Conservation (phyloP, 2,329 filamentous ascomycete genomes). For the Didymella segeticola region DNA sequence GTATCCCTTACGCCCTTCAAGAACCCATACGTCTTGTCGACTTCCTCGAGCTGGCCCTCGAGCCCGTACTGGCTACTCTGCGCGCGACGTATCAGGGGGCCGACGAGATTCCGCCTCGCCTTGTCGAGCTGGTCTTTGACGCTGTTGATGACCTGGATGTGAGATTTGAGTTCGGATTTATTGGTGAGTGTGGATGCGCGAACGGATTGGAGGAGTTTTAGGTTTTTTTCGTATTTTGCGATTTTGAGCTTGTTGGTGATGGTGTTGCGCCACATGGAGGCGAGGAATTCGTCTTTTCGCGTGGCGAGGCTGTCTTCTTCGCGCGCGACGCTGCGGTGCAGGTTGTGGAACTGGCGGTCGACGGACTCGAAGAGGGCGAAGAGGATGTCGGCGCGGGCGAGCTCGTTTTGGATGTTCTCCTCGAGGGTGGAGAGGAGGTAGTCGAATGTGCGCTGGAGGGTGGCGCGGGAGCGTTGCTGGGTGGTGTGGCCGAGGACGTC, state of each 20-base stretch:
- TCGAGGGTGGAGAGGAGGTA: slow-evolving; percentile 88
- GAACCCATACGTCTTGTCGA: slow-evolving; percentile 81
- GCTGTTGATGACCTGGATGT: slow-evolving; percentile 82
- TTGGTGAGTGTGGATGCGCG: slow-evolving; percentile 84
- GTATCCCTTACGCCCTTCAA: slow-evolving; percentile 75
- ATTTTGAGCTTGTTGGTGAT: slow-evolving; percentile 78
- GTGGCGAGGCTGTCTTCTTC: slow-evolving; percentile 83
- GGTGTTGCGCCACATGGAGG: slow-evolving; percentile 83
- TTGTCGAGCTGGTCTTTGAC: slow-evolving; percentile 87
- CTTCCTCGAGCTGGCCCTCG: slow-evolving; percentile 82
- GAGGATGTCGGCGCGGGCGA: slow-evolving; percentile 78
- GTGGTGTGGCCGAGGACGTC: slow-evolving; percentile 80
- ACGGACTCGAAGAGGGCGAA: slow-evolving; percentile 92
- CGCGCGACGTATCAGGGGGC: slow-evolving; percentile 77
- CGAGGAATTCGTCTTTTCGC: slow-evolving; percentile 79
- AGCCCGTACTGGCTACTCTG: slow-evolving; percentile 74
- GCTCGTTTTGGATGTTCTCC: slow-evolving; percentile 84
- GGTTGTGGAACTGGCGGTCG: slow-evolving; percentile 87
- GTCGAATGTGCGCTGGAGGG: slow-evolving; percentile 84
- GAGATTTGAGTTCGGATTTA: slow-evolving; percentile 84
- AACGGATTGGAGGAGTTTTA: slow-evolving; percentile 76
- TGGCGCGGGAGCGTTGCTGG: slow-evolving; percentile 78
- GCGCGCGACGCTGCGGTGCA: slow-evolving; percentile 83
- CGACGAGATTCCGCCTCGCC: slow-evolving; percentile 82
- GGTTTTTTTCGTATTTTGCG: slow-evolving; percentile 93